phyloP scores from a whole-genome alignment of 2,329 filamentous ascomycete genomes.

The Sporothrix luriei region DNA sequence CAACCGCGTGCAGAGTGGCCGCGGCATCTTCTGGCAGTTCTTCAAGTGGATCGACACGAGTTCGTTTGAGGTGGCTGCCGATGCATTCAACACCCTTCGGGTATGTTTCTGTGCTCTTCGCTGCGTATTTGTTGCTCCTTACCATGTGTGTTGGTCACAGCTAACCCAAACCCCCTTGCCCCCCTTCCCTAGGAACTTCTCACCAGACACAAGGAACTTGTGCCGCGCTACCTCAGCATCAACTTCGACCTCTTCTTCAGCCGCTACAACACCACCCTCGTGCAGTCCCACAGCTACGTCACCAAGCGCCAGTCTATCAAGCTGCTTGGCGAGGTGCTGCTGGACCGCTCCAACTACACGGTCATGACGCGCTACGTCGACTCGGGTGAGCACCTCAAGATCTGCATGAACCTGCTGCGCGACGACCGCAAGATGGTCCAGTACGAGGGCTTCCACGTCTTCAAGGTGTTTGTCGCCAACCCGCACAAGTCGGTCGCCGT shows the following conservation, averaged over 20 bases:
- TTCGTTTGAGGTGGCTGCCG: conserved; percentile 93
- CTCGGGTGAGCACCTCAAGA: conserved; percentile 91
- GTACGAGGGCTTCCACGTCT: conserved; percentile 98
- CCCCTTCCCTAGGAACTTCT: conserved; percentile 70
- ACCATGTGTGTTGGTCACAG: background rate
- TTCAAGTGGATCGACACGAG: conserved; percentile 97
- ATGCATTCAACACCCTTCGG: conserved; percentile 96
- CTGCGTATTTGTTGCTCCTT: background rate
- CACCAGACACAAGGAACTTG: conserved; percentile 89
- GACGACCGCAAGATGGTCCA: conserved; percentile 99
- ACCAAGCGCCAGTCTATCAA: conserved; percentile 99
- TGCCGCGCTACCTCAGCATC: conserved; percentile 81
- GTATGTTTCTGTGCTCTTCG: conserved; percentile 53
- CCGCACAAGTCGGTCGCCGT: conserved; percentile 97
- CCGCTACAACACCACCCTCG: conserved; percentile 81
- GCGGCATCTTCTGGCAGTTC: conserved; percentile 93
- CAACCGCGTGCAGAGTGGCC: conserved; percentile 72
- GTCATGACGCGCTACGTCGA: conserved; percentile 99
- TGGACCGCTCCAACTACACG: conserved; percentile 94
- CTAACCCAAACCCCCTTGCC: conserved; percentile 30
- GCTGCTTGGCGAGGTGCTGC: conserved; percentile 87
- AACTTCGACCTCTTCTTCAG: conserved; percentile 95
- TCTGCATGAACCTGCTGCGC: conserved; percentile 94
- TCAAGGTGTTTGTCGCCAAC: conserved; percentile 99
- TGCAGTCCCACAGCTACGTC: conserved; percentile 94